Evolutionary conservation across 1,284 basidiomycete genomes (phyloP).

Genomic region (Phellopilus nigrolimitatus): DNA sequence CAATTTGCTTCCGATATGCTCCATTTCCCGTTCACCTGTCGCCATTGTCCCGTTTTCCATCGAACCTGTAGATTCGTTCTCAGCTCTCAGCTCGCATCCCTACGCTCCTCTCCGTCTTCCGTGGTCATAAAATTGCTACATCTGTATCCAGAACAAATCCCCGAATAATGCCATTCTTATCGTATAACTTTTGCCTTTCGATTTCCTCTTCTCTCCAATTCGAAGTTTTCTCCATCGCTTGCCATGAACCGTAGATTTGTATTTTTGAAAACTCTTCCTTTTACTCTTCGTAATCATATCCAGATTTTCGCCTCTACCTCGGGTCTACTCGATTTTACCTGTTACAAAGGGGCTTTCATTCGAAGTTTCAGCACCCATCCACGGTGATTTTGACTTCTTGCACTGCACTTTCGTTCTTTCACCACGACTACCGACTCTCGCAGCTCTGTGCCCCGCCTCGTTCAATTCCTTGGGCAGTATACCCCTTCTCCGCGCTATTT

Average conservation of each 20-base stretch:
- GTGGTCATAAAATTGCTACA: not conserved
- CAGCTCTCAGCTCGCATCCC: not conserved
- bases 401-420: no score
- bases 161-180: slow-evolving; percentile 2
- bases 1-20: no score
- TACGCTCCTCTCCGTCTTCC: not conserved
- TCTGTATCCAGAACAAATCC: not conserved
- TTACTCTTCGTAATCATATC: not conserved
- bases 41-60: not conserved
- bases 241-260: slow-evolving; percentile 17
- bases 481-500: no score
- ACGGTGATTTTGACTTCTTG: not conserved
- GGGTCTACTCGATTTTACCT: not conserved
- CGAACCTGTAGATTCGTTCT: no score
- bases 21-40: not conserved
- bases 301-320: not conserved
- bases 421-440: no score
- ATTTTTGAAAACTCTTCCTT: slow-evolving; percentile 12
- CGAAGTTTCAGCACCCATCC: no score
- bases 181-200: slow-evolving; percentile 6
- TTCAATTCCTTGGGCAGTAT: no score
- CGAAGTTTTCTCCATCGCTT: not conserved
- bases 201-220: slow-evolving; percentile 2
- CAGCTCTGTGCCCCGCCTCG: no score
- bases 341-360: not conserved